Evolutionary conservation across 257 asterid species (phyloP), one percentile per base, ranked within the genome.

Genomic region (Echium plantagineum): DNA sequence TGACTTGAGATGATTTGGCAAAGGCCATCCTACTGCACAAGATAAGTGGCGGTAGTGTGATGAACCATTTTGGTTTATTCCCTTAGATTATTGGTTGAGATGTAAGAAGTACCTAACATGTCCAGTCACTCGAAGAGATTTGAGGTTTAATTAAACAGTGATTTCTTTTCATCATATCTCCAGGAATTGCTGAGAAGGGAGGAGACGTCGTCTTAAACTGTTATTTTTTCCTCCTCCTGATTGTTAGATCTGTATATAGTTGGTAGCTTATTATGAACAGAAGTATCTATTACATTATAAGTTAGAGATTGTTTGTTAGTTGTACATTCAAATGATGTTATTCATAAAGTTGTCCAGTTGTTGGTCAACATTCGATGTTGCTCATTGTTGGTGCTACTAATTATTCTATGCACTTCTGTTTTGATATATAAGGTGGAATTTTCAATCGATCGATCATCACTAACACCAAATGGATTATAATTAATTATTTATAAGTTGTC

Each of bases 131-230:
- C 3, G 3, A 42, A 42, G 49, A 42, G 16, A 42, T 3, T 42
- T 42, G 16, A 10, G 16, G 13, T 42, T 10, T 3, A 42, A 42
- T 24, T 5, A 10, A 8, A 10, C 16, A 1, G 13, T 56, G 21
- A 21, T 19, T 22, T 10, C 15, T 20, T 56, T 56, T 12, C 20
- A 18, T 49, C 5, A 60, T 58, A 59, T 59, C 72, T 74, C 19
- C 87, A 90, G 96, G 97, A 87, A 46, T 74, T 87, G 74, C 83
- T 90, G 66, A 81, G 81, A 77, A 83, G 90, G 74, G 90, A 77
- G 55, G 84, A 78, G 61, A 63, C 94, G 60, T 94, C 85, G 58
- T 69, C 71, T 52, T 80, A 76, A 77, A 60, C 75, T 66, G 52
- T 15, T 52, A 54, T 7, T 32, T 28, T 15, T 62, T 53, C 42